phyloP scores from a whole-genome alignment of 345 rosid species.

The Ailanthus altissimus region DNA sequence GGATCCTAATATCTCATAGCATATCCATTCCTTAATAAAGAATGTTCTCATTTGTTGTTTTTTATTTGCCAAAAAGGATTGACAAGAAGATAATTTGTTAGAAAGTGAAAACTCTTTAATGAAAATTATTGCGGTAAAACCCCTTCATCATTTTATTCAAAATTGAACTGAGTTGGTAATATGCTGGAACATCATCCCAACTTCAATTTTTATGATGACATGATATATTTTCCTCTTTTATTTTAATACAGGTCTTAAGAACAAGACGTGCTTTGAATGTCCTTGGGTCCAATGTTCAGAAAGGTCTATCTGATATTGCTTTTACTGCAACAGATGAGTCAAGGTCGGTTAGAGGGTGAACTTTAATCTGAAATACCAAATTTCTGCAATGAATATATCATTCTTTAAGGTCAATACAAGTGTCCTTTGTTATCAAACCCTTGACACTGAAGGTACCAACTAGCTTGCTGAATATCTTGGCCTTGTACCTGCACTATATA shows the following conservation, averaged over 20 bases:
- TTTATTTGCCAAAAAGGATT: neutral
- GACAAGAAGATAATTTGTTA: neutral
- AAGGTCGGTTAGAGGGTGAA: slow-evolving; percentile 45
- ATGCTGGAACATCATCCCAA: slow-evolving; percentile 6
- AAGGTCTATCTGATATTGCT: slow-evolving; percentile 75
- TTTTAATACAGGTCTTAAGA: slow-evolving; percentile 56
- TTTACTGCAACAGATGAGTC: slow-evolving; percentile 53
- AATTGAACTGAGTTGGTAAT: neutral
- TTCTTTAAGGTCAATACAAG: slow-evolving; percentile 2
- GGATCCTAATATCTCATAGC: neutral
- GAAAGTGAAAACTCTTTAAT: neutral
- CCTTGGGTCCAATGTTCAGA: slow-evolving; percentile 48
- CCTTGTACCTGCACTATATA: neutral
- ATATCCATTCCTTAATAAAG: neutral
- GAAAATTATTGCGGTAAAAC: neutral
- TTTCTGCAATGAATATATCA: neutral
- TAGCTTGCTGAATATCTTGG: neutral
- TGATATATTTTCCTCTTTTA: slow-evolving; percentile 15
- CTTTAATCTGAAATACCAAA: no score
- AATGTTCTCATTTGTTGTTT: no score
- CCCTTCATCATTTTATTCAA: neutral
- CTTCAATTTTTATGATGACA: neutral
- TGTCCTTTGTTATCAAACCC: neutral
- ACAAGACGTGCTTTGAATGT: slow-evolving; percentile 48
- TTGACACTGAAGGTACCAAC: neutral